phyloP scores from a whole-genome alignment of 2,329 filamentous ascomycete genomes.

The Verticillium klebahnii region DNA sequence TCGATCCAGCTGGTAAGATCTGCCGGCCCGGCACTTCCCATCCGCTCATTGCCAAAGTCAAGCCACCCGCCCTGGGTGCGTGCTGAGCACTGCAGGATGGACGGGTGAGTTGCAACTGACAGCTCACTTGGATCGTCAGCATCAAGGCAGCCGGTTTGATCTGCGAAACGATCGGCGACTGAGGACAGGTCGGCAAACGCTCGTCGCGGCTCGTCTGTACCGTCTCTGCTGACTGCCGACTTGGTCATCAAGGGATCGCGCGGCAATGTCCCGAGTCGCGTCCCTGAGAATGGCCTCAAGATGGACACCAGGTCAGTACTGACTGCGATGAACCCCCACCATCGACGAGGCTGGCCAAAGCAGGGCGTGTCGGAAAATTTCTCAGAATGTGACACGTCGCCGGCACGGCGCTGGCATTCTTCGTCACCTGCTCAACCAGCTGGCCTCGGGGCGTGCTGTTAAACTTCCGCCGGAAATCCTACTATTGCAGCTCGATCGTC shows the following conservation, averaged over 20 bases:
- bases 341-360: background rate
- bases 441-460: background rate
- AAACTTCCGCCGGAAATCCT: background rate
- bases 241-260: background rate
- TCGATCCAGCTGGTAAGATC: background rate
- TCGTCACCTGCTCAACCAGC: background rate
- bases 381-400: background rate
- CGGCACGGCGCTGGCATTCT: background rate
- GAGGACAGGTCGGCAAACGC: background rate
- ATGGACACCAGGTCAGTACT: background rate
- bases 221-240: background rate
- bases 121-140: background rate
- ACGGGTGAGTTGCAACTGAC: background rate
- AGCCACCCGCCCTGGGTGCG: background rate
- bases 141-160: too few species aligned
- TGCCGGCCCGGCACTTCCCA: background rate
- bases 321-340: background rate
- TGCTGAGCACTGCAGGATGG: background rate
- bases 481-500: background rate
- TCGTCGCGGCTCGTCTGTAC: background rate
- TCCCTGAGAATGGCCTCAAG: background rate
- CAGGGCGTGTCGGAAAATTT: background rate
- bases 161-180: background rate
- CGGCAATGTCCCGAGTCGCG: background rate
- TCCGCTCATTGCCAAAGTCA: background rate